A percentile compares a stretch with the other conserved stretches of the same genome.
phyloP scores from a whole-genome alignment of 371 early-diverging fungal genomes.

The Chytridiales sp. region DNA sequence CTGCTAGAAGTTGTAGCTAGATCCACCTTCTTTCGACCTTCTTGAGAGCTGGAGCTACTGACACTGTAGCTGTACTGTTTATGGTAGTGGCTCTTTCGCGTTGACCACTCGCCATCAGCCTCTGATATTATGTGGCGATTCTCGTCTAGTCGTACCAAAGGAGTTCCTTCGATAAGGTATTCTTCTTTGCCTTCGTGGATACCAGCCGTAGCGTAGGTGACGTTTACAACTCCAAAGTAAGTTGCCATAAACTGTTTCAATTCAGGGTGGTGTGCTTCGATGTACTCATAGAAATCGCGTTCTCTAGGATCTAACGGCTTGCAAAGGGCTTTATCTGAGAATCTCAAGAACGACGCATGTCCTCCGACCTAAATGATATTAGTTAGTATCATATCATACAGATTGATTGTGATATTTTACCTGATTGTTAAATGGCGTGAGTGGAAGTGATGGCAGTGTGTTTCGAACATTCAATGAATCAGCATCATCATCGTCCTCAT shows the following conservation, averaged over 20 bases:
- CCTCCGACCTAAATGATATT: slow-evolving; percentile 58
- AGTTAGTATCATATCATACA: background rate
- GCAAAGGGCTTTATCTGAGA: slow-evolving; percentile 82
- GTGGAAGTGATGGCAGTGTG: slow-evolving; percentile 26
- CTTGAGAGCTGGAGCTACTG: too few relatives aligned
- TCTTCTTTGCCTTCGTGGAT: slow-evolving; percentile 10
- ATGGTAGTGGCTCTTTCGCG: too few relatives aligned
- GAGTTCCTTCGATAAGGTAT: slow-evolving; percentile 34
- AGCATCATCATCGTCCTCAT: slow-evolving; percentile 11
- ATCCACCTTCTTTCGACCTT: background rate
- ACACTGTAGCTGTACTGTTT: too few relatives aligned
- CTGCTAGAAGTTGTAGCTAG: background rate
- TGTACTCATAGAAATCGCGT: slow-evolving; percentile 82
- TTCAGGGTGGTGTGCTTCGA: slow-evolving; percentile 75
- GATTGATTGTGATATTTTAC: slow-evolving; percentile 9
- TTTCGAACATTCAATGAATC: slow-evolving; percentile 1
- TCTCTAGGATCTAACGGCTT: slow-evolving; percentile 84
- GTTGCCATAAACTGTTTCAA: slow-evolving; percentile 83
- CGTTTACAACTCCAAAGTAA: slow-evolving; percentile 91
- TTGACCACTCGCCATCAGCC: background rate
- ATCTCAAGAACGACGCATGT: slow-evolving; percentile 79
- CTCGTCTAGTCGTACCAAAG: slow-evolving; percentile 47
- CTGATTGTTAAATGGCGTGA: slow-evolving; percentile 42
- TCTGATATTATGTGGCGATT: slow-evolving; percentile 42
- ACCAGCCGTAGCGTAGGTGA: slow-evolving; percentile 60